Evolutionary conservation across 2,329 filamentous ascomycete genomes (phyloP), one percentile per base, ranked within the genome.

Genomic region (Botrytis porri): DNA sequence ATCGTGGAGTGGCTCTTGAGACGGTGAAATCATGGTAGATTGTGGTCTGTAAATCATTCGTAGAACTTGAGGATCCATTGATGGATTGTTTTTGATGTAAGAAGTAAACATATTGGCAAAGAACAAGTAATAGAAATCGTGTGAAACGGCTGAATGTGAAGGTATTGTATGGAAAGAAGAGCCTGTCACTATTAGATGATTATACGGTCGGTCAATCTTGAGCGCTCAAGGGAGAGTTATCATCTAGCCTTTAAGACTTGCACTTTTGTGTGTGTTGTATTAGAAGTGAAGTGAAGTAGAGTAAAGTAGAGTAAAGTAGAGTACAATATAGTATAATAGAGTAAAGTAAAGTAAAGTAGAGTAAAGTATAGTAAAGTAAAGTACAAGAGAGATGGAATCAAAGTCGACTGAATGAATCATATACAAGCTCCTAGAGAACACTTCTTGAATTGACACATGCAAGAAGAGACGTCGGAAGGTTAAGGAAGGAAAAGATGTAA

Each of bases 1-100:
- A 60, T 63, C n/a, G 45, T 12, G 41, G 32, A 69, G 32, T 41
- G 63, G 63, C 7, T 67, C 65, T 69, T 51, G 39, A 25, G 51
- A 8, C 22, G 65, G n/a, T 16, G 35, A 67, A 7, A 39, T 67
- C 16, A 32, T 57, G 18, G 54, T 60, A n/a, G 70, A 60, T n/a
- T 57, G 39, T 41, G 70, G 41, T 32, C 22, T 61, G 18, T 48
- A 69, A 37, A 43, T 35, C 51, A 48, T 61, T 61, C 43, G 70
- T 14, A 67, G 35, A 32, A 67, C 65, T 43, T 57, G 65, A 43
- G 65, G 65, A 32, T 67, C 65, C 25, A 67, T 67, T 32, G 65
- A 67, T 32, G 51, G 65, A 43, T 57, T 57, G 14, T 67, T 67
- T 29, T 67, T 67, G 48, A 67, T 32, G 32, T 67, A 67, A 32